Base-by-base conservation (phyloP, 768 basidiomycete species). In the Lentinula guzmanii region DNA sequence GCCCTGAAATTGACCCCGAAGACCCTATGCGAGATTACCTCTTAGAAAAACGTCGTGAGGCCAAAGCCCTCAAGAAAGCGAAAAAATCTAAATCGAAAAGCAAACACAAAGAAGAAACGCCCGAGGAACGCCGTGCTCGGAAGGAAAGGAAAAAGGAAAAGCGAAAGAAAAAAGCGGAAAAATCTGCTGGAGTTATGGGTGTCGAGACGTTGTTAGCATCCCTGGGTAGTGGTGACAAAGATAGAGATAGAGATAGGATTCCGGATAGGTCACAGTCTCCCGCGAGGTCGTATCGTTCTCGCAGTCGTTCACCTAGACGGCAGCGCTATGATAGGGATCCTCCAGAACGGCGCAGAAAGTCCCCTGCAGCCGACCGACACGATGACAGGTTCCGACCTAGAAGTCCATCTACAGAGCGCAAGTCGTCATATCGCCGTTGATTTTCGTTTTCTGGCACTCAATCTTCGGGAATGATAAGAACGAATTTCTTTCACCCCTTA, bases 11-110 rank as follows among this genome's bases (percentile, higher is more conserved):
- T 61, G 95, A 98, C 71, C 92, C 91, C 1, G 96, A 98, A 70
- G 97, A 99, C 74, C 97, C 97, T 1, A 98, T 99, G 97, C 85
- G 89, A 33, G 95, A 95, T 63, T 98, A 92, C 70, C 78, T 99
- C 37, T 75, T 95, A 42, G 82, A 86, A 1, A 83, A 95, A 70
- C 81, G 83, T 67, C 83, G 76, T 65, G 90, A 93, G 69, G 83
- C 85, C 69, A 90, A 87, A 65, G 85, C 80, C 2, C 73, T 79
- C 61, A 77, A 79, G 66, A 82, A 78, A 62, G 66, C 68, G n/a
- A 89, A 87, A 74, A 86, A 88, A 69, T 69, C 72, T 54, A 87
- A 85, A 66, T 50, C 46, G 13, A 90, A 90, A 70, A 76, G 79
- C 54, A 89, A 85, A 70, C 84, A 79, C 67, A 87, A 88, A 67